phyloP scores from a whole-genome alignment of 2,329 filamentous ascomycete genomes.

The Talaromyces sp. region DNA sequence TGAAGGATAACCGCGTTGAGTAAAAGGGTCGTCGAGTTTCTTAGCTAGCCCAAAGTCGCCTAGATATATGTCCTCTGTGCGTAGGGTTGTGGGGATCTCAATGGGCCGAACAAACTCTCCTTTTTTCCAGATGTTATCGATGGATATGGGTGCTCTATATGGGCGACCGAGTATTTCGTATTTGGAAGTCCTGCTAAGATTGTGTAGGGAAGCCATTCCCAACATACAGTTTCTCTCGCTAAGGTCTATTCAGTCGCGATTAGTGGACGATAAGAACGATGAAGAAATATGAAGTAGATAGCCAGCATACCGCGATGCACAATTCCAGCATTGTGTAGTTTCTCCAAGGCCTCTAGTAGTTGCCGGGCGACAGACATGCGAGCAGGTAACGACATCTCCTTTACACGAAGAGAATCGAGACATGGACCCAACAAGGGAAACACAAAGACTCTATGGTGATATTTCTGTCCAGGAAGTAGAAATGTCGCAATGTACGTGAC shows the following conservation, averaged over 20 bases:
- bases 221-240: neutral
- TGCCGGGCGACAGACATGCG: neutral
- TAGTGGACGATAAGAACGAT: too few relatives aligned
- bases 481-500: neutral
- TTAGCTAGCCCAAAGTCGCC: neutral
- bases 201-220: neutral
- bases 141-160: neutral
- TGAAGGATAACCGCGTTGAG: neutral
- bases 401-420: neutral
- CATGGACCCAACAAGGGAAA: neutral
- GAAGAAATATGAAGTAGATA: neutral
- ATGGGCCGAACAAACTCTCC: neutral
- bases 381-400: neutral
- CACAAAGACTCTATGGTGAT: neutral
- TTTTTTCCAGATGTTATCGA: neutral
- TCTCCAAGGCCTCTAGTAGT: neutral
- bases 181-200: neutral
- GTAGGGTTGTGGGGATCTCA: neutral
- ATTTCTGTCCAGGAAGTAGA: neutral
- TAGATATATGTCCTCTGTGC: neutral
- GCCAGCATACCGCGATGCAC: neutral
- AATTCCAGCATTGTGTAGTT: neutral
- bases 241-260: neutral
- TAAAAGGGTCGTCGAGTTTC: neutral
- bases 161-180: neutral